phyloP scores from a whole-genome alignment of 192 early-diverging fungal species.

The Umbelopsis vinacea region DNA sequence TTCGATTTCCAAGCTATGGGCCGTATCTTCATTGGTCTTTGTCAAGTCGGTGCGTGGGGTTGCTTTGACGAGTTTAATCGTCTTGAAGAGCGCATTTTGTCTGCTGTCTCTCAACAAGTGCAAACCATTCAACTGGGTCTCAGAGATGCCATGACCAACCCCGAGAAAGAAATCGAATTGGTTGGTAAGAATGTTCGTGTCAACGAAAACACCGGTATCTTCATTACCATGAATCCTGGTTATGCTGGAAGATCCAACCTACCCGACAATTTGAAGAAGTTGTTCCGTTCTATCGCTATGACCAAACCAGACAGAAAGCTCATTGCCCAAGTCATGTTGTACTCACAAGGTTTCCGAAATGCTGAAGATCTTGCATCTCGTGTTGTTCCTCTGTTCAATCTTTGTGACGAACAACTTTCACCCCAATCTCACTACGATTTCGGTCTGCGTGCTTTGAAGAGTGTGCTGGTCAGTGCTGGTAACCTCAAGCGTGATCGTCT shows the following conservation, averaged over 20 bases:
- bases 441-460: slow-evolving; percentile 97
- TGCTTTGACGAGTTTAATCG: slow-evolving; percentile 99
- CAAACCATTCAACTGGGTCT: slow-evolving; percentile 98
- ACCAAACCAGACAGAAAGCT: slow-evolving; percentile 96
- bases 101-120: slow-evolving; percentile 99
- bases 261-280: slow-evolving; percentile 98
- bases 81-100: slow-evolving; percentile 96
- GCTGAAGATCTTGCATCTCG: slow-evolving; percentile 94
- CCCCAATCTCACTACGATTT: slow-evolving; percentile 99
- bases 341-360: slow-evolving; percentile 98
- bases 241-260: slow-evolving; percentile 98
- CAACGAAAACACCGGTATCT: slow-evolving; percentile 91
- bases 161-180: slow-evolving; percentile 87
- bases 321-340: slow-evolving; percentile 99
- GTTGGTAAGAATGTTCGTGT: slow-evolving; percentile 87
- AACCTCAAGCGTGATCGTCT: slow-evolving; percentile 92
- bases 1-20: slow-evolving; percentile 99
- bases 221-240: slow-evolving; percentile 99
- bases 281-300: slow-evolving; percentile 99
- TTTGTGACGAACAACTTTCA: slow-evolving; percentile 94
- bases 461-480: slow-evolving; percentile 99
- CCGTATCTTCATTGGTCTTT: slow-evolving; percentile 98
- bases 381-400: slow-evolving; percentile 96
- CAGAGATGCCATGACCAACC: slow-evolving; percentile 59
- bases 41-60: slow-evolving; percentile 99